phyloP scores from a whole-genome alignment of 352 stramenopile species.

The Aphanomyces invadans region DNA sequence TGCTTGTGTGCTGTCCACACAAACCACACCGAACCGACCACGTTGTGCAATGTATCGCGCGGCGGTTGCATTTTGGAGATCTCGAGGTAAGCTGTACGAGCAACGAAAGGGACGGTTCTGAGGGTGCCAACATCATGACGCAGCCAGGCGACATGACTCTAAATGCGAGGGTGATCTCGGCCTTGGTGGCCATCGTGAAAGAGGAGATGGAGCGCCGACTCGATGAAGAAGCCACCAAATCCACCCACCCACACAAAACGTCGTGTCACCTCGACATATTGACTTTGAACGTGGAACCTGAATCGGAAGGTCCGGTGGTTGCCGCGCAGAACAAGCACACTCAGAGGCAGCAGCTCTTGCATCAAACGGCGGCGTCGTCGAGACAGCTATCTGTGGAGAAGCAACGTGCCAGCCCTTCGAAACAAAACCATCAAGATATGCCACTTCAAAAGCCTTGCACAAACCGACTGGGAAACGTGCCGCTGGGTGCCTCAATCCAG shows the following conservation, averaged over 20 bases:
- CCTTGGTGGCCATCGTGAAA: constrained; percentile 17
- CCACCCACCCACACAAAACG: neutral
- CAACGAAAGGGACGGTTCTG: neutral
- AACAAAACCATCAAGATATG: too few relatives aligned
- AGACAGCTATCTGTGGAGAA: too few relatives aligned
- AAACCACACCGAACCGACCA: constrained; percentile 6
- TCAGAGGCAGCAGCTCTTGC: neutral
- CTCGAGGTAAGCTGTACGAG: neutral
- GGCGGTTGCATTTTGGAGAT: constrained; percentile 11
- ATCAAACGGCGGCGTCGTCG: too few relatives aligned
- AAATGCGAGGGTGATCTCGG: constrained; percentile 1
- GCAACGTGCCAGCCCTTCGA: too few relatives aligned
- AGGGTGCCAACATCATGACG: neutral
- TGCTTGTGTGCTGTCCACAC: constrained; percentile 12
- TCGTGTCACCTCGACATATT: neutral
- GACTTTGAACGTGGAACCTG: neutral
- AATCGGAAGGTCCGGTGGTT: neutral
- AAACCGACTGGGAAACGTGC: neutral
- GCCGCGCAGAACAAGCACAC: neutral
- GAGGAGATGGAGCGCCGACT: constrained; percentile 11
- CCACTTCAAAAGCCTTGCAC: too few relatives aligned
- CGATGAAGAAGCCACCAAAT: neutral
- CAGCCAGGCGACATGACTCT: neutral
- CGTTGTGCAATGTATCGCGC: constrained; percentile 10
- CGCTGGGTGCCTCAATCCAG: too few relatives aligned